phyloP scores from a whole-genome alignment of 192 early-diverging fungal species.

The Entomortierella lignicola region DNA sequence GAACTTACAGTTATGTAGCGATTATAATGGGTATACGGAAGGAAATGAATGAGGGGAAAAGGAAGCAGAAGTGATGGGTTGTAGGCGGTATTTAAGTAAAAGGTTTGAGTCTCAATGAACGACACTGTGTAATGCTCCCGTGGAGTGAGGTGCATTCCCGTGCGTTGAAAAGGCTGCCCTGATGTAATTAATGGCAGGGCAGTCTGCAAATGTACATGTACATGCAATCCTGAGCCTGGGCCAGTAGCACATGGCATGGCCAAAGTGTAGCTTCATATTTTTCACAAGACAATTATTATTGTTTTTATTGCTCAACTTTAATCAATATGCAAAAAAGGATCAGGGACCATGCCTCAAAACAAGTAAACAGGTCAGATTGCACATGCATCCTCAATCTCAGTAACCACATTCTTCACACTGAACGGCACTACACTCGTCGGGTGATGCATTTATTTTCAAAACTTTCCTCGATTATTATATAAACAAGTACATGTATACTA shows the following conservation, averaged over 20 bases:
- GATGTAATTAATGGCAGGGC: background rate
- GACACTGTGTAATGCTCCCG: constrained; percentile 23
- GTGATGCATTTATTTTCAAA: background rate
- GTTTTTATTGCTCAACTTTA: background rate
- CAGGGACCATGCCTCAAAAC: background rate
- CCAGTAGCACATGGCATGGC: constrained; percentile 41
- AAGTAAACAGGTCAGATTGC: background rate
- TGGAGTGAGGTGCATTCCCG: constrained; percentile 14
- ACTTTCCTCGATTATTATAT: too few species aligned
- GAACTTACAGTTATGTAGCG: background rate
- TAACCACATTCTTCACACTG: background rate
- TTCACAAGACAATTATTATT: constrained; percentile 32
- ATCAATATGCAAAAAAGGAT: background rate
- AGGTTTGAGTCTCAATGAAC: background rate
- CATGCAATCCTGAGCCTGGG: constrained; percentile 16
- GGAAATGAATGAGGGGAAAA: constrained; percentile 1
- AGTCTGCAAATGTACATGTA: background rate
- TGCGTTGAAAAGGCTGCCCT: background rate
- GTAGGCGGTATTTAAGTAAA: background rate
- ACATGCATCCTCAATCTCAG: background rate
- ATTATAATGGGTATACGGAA: background rate
- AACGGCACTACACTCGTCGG: too few species aligned
- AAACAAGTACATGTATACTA: background rate
- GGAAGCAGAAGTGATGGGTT: background rate
- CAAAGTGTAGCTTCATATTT: constrained; percentile 20